Base-by-base conservation (phyloP, 1,139 yeast species). In the Hyphopichia fennica region DNA sequence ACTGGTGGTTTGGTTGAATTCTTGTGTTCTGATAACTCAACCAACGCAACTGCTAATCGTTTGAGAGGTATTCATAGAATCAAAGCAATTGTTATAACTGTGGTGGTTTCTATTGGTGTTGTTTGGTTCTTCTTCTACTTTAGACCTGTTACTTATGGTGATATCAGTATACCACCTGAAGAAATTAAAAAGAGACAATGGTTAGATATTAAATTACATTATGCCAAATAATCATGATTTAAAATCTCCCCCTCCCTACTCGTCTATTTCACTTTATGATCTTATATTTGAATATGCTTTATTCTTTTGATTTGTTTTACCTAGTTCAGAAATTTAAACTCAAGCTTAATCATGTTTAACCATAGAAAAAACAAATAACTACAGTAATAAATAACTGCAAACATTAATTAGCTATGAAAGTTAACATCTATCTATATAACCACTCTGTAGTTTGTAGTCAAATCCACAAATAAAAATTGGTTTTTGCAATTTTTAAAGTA, bases 71-170 rank as follows among this genome's bases (percentile, higher is more conserved):
- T 67, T 17, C 50, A 60, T 36, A 61, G 55, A 48, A 17, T 43
- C 28, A 71, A 65, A 52, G 45, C 68, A 37, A 49, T 48, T 17
- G 36, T 72, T 2, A 63, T 79, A 35, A 67, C 77, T 6, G 59
- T 67, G 2, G 48, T 71, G 1, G 60, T 79, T 35, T 57, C 82
- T 11, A 53, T 71, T 13, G 74, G 75, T n/a, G 53, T 88, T 30
- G 64, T 82, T 30, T 76, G 78, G 58, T 81, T 82, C 62, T 91
- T 87, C 69, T 62, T 77, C 50, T 89, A 77, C 72, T 88, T 84
- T 60, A 81, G 90, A 27, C 96, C 98, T 39, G 60, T 93, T 45
- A 84, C 95, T 1, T 95, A 93, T 57, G 99, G 99, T 51, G 79
- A 82, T 56, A 77, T 80, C 13, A 56, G 81, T 8, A 68, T 93